A percentile compares a stretch with the other conserved stretches of the same genome.
Evolutionary conservation across 1,284 basidiomycete genomes (phyloP).

Genomic region (Ceratobasidium sp.): DNA sequence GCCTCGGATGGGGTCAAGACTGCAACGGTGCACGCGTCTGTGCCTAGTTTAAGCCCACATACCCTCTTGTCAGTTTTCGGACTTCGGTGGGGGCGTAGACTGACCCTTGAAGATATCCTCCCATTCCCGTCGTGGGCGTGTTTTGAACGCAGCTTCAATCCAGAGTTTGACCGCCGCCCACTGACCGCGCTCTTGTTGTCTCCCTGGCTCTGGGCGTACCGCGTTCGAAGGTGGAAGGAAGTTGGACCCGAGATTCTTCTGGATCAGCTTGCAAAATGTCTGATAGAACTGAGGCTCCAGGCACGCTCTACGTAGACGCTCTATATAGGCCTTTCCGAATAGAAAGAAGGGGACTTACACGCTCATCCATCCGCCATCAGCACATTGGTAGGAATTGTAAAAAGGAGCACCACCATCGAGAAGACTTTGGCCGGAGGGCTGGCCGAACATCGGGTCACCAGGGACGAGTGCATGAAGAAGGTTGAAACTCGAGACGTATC

Average conservation of each 20-base stretch:
- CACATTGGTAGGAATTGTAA: constrained; percentile 76
- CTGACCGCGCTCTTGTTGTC: constrained; percentile 60
- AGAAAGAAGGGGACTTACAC: constrained; percentile 51
- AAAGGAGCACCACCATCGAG: constrained; percentile 83
- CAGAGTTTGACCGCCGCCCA: constrained; percentile 70
- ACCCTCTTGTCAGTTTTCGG: not conserved
- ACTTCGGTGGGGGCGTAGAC: constrained; percentile 31
- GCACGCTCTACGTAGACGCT: constrained; percentile 56
- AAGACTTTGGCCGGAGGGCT: constrained; percentile 64
- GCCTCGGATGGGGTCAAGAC: constrained; percentile 73
- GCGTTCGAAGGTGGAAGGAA: constrained; percentile 49
- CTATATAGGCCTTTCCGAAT: no score
- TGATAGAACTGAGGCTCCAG: constrained; percentile 74
- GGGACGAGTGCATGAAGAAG: constrained; percentile 60
- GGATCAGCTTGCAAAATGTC: constrained; percentile 64
- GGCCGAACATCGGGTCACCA: constrained; percentile 51
- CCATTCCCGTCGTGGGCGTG: constrained; percentile 72
- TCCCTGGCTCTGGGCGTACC: constrained; percentile 63
- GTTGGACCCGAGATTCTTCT: constrained; percentile 58
- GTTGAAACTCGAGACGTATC: constrained; percentile 76
- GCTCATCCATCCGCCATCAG: constrained; percentile 76
- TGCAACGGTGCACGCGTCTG: constrained; percentile 78
- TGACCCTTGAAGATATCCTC: constrained; percentile 67
- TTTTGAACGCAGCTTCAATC: constrained; percentile 67
- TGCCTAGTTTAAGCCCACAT: constrained; percentile 55